Evolutionary conservation across 345 rosid species (phyloP).

Genomic region (Pseudoturritis turrita): DNA sequence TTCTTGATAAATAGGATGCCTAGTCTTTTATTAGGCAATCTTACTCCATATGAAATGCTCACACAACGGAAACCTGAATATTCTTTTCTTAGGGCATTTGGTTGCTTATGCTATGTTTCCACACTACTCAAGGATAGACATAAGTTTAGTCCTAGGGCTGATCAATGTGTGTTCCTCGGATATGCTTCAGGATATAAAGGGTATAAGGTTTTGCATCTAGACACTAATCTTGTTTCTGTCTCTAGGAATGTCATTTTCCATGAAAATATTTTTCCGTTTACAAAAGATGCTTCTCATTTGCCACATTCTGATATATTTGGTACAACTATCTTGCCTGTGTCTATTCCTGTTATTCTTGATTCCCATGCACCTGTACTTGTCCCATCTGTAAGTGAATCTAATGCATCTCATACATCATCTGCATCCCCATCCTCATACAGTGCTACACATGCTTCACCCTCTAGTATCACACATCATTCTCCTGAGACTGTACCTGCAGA

Average conservation of each 20-base stretch:
- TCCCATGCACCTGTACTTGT: accelerated
- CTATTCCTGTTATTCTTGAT: no score
- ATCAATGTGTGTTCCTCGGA: background rate
- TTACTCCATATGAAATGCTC: no score
- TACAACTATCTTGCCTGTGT: background rate
- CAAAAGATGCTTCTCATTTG: accelerated
- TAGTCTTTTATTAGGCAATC: background rate
- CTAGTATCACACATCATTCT: no score
- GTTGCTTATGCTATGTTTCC: background rate
- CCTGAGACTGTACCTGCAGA: no score
- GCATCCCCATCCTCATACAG: accelerated
- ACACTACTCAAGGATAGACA: background rate
- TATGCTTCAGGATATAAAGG: background rate
- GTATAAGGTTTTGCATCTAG: background rate
- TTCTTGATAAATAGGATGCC: background rate
- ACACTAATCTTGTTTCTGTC: background rate
- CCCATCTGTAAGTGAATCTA: no score
- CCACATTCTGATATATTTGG: background rate
- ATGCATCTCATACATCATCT: accelerated
- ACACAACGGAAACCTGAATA: no score
- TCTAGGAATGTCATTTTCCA: background rate
- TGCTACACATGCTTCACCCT: background rate
- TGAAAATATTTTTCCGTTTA: background rate
- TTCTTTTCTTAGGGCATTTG: background rate
- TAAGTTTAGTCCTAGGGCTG: background rate